Conservation (phyloP, 495 filamentous ascomycete genomes). For the Penicillium chermesinum region DNA sequence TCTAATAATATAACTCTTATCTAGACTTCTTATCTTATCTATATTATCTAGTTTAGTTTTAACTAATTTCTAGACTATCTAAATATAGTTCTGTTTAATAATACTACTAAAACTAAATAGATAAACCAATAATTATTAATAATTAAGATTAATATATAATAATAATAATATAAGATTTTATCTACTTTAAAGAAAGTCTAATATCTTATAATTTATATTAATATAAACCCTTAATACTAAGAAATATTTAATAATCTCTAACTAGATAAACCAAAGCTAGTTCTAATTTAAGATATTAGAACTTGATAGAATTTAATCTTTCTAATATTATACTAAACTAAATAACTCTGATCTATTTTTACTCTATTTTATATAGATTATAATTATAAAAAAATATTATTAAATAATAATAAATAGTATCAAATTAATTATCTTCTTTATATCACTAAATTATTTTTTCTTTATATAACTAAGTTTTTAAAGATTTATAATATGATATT, state of each 20-base stretch:
- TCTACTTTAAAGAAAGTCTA: slow-evolving; percentile 11
- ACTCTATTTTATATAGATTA: slow-evolving; percentile 10
- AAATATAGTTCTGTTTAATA: slow-evolving; percentile 11
- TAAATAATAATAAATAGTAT: slow-evolving; percentile 12
- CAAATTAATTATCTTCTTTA: no score
- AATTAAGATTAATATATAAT: neutral
- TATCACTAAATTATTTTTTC: slow-evolving; percentile 22
- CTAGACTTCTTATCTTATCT: slow-evolving; percentile 8
- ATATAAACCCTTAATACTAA: slow-evolving; percentile 8
- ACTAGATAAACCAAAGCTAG: slow-evolving; percentile 8
- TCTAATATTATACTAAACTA: slow-evolving; percentile 16
- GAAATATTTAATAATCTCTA: slow-evolving; percentile 9
- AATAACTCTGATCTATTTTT: slow-evolving; percentile 8
- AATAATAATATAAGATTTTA: slow-evolving; percentile 5
- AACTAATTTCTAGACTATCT: slow-evolving; percentile 13
- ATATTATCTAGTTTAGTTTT: slow-evolving; percentile 20
- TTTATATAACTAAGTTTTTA: slow-evolving; percentile 9
- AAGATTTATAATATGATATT: slow-evolving; percentile 14
- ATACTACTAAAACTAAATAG: slow-evolving; percentile 8
- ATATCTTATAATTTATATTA: slow-evolving; percentile 8
- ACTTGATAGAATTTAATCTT: slow-evolving; percentile 9
- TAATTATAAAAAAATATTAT: slow-evolving; percentile 2
- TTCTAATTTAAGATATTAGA: slow-evolving; percentile 19
- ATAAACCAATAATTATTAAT: neutral
- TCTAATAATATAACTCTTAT: neutral